Evolutionary conservation across 345 rosid species (phyloP).

Genomic region (Anacardium occidentale): DNA sequence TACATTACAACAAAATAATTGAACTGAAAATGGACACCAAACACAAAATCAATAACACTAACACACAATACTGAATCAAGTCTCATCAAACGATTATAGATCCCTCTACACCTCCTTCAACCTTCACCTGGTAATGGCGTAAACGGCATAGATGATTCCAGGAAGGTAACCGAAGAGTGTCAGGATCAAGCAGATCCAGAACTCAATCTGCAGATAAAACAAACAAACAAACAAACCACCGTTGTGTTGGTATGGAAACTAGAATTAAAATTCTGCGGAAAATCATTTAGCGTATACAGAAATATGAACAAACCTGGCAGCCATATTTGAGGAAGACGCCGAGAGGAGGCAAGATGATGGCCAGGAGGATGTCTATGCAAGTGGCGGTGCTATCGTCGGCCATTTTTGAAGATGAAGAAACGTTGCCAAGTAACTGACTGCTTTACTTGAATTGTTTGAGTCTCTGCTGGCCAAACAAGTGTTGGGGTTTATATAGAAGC

Average conservation of each 20-base stretch:
- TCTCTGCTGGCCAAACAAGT: not conserved
- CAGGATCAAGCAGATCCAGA: constrained; percentile 84
- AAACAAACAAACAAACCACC: not conserved
- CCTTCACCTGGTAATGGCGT: constrained; percentile 49
- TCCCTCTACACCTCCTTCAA: too few relatives aligned
- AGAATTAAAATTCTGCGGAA: too few relatives aligned
- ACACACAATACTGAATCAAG: too few relatives aligned
- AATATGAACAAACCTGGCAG: constrained; percentile 42
- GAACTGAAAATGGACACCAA: too few relatives aligned
- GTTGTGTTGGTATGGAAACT: not conserved
- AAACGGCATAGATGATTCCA: constrained; percentile 77
- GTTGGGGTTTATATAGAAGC: not conserved
- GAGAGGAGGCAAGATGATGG: constrained; percentile 87
- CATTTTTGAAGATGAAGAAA: constrained; percentile 26
- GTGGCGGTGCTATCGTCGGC: constrained; percentile 38
- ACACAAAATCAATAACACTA: too few relatives aligned
- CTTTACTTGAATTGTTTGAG: not conserved
- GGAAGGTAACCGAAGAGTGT: constrained; percentile 72
- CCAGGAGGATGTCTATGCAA: constrained; percentile 67
- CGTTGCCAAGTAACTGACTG: not conserved
- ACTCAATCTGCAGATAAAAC: constrained; percentile 47
- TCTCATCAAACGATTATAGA: too few relatives aligned
- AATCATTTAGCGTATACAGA: too few relatives aligned
- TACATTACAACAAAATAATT: too few relatives aligned
- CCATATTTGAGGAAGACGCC: constrained; percentile 88